Base-by-base conservation (phyloP, 2,329 filamentous ascomycete species). In the Aspergillus pseudotamarii region DNA sequence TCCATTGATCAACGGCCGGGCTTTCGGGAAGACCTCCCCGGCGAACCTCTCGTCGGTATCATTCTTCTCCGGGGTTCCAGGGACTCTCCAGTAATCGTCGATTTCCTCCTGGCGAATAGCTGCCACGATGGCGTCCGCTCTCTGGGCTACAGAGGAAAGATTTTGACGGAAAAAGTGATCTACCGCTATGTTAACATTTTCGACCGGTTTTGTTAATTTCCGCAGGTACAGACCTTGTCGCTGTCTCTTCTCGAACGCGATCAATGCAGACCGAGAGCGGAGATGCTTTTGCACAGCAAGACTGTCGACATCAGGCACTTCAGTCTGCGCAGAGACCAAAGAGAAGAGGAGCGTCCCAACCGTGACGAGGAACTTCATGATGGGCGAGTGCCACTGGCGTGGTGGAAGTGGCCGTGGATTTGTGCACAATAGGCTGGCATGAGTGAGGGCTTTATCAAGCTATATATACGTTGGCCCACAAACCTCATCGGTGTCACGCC, bases 21-120 rank as follows among this genome's bases (percentile, higher is more conserved):
- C 93, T 41, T 94, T 84, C 23, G 86, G 89, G 80, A 97, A 97
- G 90, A 96, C 94, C 91, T 96, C 96, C 14, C 93, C 94, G 1
- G 93, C 92, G 74, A 66, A 69, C 14, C 65, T 58, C 56, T 69
- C 68, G 11, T 59, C 48, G 9, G 51, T 54, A 23, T 67, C 53
- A 3, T 58, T 57, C n/a, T 68, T 48, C n/a, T 60, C 60, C 1
- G 38, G 38, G 6, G 62, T 59, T 8, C 56, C 66, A 16, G 61
- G 36, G 4, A 61, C 57, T 19, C 68, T 53, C 68, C 68, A 69
- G 61, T 62, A 69, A 9, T 68, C 34, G 19, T 68, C 68, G 19
- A 67, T 69, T 50, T 69, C 68, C 30, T 68, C 36, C 45, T 68
- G 64, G 6, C 68, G 66, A 34, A 69, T 68, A 1, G 63, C 61